These are phyloP conservation scores for Brassica juncea DNA, from an alignment of 345 rosid genomes.

Conservation along the genomic window DNA sequence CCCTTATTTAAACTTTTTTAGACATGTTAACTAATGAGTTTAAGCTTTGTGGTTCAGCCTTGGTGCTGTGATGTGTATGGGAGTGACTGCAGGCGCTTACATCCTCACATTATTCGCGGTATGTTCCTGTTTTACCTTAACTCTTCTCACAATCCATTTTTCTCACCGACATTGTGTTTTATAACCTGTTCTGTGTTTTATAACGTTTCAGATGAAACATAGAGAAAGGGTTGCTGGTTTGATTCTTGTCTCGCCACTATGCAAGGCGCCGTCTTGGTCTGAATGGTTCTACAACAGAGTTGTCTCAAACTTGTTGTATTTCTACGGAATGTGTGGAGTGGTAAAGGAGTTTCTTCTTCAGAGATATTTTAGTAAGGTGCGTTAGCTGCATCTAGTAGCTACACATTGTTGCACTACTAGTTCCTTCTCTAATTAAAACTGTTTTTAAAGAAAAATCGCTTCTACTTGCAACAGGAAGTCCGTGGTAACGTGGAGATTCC, in stretches of 20 bases:
- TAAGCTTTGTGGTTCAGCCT: conserved; percentile 53
- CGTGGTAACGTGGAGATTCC: conserved; percentile 78
- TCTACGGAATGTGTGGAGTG: conserved; percentile 87
- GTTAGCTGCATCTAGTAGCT: too few species aligned
- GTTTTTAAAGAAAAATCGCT: neutral
- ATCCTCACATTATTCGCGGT: conserved; percentile 86
- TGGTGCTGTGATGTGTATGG: conserved; percentile 94
- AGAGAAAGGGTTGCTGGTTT: conserved; percentile 85
- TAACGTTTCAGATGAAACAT: conserved; percentile 74
- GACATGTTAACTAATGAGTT: conserved; percentile 4
- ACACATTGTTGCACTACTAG: neutral
- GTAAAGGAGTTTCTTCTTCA: conserved; percentile 79
- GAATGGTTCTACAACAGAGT: conserved; percentile 93
- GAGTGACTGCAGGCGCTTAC: conserved; percentile 95
- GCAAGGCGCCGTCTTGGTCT: conserved; percentile 94
- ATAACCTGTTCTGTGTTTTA: conserved; percentile 17
- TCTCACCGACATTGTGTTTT: neutral
- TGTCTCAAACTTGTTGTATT: conserved; percentile 71
- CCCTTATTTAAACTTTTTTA: neutral
- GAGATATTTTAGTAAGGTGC: conserved; percentile 93
- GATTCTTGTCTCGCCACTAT: conserved; percentile 89
- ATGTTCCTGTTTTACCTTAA: conserved; percentile 38
- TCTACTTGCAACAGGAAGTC: conserved; percentile 63
- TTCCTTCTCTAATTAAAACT: conserved; percentile 3
- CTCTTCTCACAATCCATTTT: conserved; percentile 2